A percentile compares a stretch with the other conserved stretches of the same genome.
These are phyloP conservation scores for Microsporum ferrugineum DNA, from an alignment of 2,329 filamentous ascomycete genomes.

Conservation along the genomic window DNA sequence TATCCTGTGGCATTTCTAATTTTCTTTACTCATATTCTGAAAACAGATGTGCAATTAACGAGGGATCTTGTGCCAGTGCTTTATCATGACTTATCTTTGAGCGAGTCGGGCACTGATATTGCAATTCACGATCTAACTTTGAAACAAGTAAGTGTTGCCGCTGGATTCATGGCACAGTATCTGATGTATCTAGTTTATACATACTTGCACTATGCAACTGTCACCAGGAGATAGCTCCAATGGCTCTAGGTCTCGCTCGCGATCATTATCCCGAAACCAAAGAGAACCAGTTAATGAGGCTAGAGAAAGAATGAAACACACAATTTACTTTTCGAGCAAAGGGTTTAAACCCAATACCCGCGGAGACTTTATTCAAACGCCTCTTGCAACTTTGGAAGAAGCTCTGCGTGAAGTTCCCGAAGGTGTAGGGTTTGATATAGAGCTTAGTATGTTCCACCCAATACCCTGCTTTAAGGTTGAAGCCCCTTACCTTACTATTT, in stretches of 20 bases:
- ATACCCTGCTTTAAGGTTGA: not conserved
- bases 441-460: constrained; percentile 27
- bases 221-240: not conserved
- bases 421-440: constrained; percentile 31
- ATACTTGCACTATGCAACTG: constrained; percentile 20
- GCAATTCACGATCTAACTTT: constrained; percentile 31
- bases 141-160: constrained; percentile 22
- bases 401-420: constrained; percentile 27
- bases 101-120: constrained; percentile 33
- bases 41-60: constrained; percentile 33
- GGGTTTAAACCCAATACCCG: constrained; percentile 33
- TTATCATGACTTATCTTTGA: constrained; percentile 35
- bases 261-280: constrained; percentile 16
- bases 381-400: constrained; percentile 31
- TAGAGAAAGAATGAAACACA: constrained; percentile 27
- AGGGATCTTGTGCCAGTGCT: constrained; percentile 32
- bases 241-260: constrained; percentile 12
- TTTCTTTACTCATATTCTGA: not conserved
- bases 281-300: constrained; percentile 7
- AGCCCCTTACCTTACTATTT: not conserved
- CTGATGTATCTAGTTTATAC: constrained; percentile 20
- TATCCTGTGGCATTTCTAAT: constrained; percentile 6
- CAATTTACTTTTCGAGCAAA: constrained; percentile 30
- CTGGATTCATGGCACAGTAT: not conserved
- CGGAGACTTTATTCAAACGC: constrained; percentile 29